phyloP scores from a whole-genome alignment of 768 basidiomycete species.

The Hericium alpestre region DNA sequence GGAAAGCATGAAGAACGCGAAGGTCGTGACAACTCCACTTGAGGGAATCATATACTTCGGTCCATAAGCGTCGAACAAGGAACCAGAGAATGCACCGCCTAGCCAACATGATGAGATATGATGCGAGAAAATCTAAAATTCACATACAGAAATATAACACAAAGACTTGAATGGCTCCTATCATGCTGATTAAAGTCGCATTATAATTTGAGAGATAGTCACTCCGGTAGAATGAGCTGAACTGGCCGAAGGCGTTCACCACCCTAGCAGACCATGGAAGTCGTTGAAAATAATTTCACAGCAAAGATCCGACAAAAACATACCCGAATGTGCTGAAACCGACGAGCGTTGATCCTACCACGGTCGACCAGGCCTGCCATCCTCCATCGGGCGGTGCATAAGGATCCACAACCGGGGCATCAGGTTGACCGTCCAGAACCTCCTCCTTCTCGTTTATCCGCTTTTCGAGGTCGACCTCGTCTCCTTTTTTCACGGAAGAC shows the following conservation, averaged over 20 bases:
- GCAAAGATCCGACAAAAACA: conserved; percentile 9
- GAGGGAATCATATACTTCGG: conserved; percentile 15
- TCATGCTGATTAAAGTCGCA: neutral
- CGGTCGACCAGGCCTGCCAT: conserved; percentile 17
- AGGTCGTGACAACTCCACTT: conserved; percentile 16
- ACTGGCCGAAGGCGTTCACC: neutral
- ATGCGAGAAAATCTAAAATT: too few species aligned
- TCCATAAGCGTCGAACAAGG: neutral
- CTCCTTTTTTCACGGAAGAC: too few species aligned
- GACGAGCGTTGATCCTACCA: conserved; percentile 13
- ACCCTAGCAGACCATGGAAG: neutral
- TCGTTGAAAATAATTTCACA: neutral
- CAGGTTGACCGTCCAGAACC: neutral
- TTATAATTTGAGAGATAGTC: neutral
- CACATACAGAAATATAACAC: conserved; percentile 1
- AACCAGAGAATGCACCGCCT: neutral
- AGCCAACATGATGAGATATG: neutral
- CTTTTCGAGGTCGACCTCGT: too few species aligned
- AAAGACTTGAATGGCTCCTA: neutral
- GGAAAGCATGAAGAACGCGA: conserved; percentile 20
- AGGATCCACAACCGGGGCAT: neutral
- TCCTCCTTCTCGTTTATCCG: too few species aligned
- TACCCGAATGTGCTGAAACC: conserved; percentile 14
- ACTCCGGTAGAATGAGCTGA: conserved; percentile 8
- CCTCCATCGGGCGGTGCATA: conserved; percentile 17